Percentiles rank a stretch among this genome's conserved stretches.
These are phyloP conservation scores for Wickerhamiella parazyma DNA, from an alignment of 805 yeast species.

Conservation along the genomic window DNA sequence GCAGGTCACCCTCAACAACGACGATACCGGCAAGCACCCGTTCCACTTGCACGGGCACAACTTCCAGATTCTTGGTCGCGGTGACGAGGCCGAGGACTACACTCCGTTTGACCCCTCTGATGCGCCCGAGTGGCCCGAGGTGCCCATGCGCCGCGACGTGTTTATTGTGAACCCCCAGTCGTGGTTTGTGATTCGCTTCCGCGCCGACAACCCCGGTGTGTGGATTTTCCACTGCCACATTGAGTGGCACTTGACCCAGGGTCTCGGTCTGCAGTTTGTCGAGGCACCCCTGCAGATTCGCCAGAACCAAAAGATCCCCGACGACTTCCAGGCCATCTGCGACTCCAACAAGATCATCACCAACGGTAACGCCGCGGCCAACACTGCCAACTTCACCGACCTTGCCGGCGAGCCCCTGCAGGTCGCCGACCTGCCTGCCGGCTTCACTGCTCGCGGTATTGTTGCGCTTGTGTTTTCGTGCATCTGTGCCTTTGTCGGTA, in stretches of 20 bases:
- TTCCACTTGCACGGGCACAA: slow-evolving; percentile 94
- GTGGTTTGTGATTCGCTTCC: slow-evolving; percentile 71
- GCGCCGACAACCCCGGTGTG: slow-evolving; percentile 92
- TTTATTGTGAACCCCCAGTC: slow-evolving; percentile 71
- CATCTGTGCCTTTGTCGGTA: slow-evolving; percentile 73
- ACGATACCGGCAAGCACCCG: slow-evolving; percentile 89
- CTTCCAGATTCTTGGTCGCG: slow-evolving; percentile 63
- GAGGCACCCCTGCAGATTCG: slow-evolving; percentile 68
- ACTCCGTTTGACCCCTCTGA: slow-evolving; percentile 38
- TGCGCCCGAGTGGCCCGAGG: slow-evolving; percentile 45
- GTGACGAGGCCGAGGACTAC: slow-evolving; percentile 39
- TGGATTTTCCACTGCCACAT: slow-evolving; percentile 99
- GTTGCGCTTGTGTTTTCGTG: slow-evolving; percentile 88
- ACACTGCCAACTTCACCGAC: slow-evolving; percentile 46
- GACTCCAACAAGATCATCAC: slow-evolving; percentile 36
- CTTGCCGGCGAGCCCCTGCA: slow-evolving; percentile 67
- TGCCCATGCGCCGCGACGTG: slow-evolving; percentile 78
- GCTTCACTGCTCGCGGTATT: slow-evolving; percentile 90
- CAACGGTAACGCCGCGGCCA: slow-evolving; percentile 85
- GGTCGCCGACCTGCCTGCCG: slow-evolving; percentile 52
- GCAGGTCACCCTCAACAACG: slow-evolving; percentile 72
- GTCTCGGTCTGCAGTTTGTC: slow-evolving; percentile 63
- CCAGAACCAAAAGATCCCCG: slow-evolving; percentile 45
- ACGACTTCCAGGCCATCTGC: slow-evolving; percentile 50
- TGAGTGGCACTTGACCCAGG: slow-evolving; percentile 97